These are phyloP conservation scores for Candida xiaguanensis DNA, from an alignment of 805 yeast genomes.

Conservation along the genomic window DNA sequence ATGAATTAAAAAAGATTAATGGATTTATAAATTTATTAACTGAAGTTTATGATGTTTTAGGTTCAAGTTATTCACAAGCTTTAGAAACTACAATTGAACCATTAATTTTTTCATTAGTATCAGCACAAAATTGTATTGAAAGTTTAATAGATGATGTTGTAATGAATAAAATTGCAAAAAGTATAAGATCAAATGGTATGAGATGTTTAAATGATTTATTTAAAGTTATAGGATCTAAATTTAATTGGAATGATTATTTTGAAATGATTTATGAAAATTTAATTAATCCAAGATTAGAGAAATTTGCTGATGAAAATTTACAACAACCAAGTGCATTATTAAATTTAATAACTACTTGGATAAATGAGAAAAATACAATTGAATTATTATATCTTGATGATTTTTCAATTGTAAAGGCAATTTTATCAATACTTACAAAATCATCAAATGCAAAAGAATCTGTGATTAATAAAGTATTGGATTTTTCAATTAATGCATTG, in stretches of 20 bases:
- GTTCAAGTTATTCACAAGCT: constrained; percentile 49
- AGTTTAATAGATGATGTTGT: constrained; percentile 8
- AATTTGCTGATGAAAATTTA: constrained; percentile 72
- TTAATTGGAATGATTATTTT: constrained; percentile 54
- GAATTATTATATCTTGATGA: constrained; percentile 56
- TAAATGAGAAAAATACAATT: constrained; percentile 37
- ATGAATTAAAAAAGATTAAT: constrained; percentile 43
- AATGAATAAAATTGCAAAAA: constrained; percentile 46
- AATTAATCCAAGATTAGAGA: constrained; percentile 59
- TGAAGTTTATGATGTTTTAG: constrained; percentile 57
- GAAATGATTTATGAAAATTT: constrained; percentile 49
- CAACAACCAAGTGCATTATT: constrained; percentile 81
- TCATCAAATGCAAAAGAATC: constrained; percentile 52
- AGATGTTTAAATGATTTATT: constrained; percentile 60
- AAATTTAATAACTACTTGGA: constrained; percentile 60
- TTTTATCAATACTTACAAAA: constrained; percentile 53
- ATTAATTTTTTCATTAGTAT: constrained; percentile 49
- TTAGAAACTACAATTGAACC: constrained; percentile 54
- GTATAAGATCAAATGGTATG: constrained; percentile 64
- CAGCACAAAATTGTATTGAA: constrained; percentile 41
- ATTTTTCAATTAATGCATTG: constrained; percentile 49
- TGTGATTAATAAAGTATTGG: constrained; percentile 55
- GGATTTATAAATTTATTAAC: constrained; percentile 65
- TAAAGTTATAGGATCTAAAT: constrained; percentile 44
- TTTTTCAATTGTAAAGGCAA: constrained; percentile 48